These are phyloP conservation scores for Penicillium occitanis DNA, from an alignment of 2,329 filamentous ascomycete genomes.

Conservation along the genomic window DNA sequence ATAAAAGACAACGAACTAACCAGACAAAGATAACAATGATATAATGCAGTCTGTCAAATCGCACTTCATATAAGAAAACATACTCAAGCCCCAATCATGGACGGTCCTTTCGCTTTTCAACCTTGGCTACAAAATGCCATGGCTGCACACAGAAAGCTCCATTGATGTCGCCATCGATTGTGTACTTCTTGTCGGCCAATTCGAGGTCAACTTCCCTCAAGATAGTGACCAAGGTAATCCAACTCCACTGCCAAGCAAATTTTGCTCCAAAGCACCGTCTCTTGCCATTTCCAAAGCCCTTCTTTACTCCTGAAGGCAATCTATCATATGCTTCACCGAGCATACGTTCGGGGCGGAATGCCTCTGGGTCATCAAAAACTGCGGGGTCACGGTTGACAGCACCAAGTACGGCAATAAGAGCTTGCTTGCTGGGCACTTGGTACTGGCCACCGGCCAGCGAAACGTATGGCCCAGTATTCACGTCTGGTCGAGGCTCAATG, in stretches of 20 bases:
- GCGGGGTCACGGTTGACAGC: conserved; percentile 62
- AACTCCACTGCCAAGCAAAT: conserved; percentile 73
- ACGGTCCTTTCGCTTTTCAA: conserved; percentile 16
- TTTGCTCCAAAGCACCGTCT: conserved; percentile 69
- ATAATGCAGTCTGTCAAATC: not conserved
- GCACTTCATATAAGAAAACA: not conserved
- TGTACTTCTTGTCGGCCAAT: conserved; percentile 56
- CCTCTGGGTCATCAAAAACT: conserved; percentile 63
- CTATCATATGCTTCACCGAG: conserved; percentile 66
- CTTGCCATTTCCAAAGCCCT: conserved; percentile 71
- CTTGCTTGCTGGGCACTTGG: conserved; percentile 54
- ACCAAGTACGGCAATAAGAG: conserved; percentile 54
- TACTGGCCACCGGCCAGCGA: conserved; percentile 63
- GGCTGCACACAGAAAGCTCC: conserved; percentile 22
- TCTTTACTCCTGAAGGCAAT: conserved; percentile 64
- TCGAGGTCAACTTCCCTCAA: conserved; percentile 70
- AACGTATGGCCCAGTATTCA: conserved; percentile 42
- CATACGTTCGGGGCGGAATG: conserved; percentile 72
- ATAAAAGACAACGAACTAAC: not conserved
- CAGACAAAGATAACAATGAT: not conserved
- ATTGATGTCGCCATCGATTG: conserved; percentile 18
- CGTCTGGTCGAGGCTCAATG: conserved; percentile 53
- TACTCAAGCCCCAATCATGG: not conserved
- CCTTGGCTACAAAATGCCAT: conserved; percentile 18
- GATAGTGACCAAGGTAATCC: conserved; percentile 61